phyloP scores from a whole-genome alignment of 305 asterid species.

The Rubia tinctorum region DNA sequence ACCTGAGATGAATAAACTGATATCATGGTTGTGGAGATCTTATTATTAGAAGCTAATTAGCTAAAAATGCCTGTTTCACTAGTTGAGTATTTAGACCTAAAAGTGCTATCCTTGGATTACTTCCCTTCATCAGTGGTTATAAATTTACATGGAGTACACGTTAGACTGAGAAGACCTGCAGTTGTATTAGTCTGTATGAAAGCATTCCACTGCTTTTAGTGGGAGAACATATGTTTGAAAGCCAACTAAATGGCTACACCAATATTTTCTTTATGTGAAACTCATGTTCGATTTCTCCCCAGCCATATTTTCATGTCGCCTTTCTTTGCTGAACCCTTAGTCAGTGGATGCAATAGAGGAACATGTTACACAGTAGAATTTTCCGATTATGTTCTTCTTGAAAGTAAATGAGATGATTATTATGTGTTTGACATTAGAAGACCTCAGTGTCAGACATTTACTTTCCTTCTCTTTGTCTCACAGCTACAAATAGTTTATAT shows the following conservation, averaged over 20 bases:
- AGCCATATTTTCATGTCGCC: neutral
- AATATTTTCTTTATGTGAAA: neutral
- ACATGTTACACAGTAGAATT: neutral
- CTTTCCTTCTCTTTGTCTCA: neutral
- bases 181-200: neutral
- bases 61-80: neutral
- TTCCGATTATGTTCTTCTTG: neutral
- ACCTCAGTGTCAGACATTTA: neutral
- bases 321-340: neutral
- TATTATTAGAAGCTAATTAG: neutral
- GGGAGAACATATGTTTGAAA: slow-evolving; percentile 6
- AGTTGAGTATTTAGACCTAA: neutral
- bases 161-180: slow-evolving; percentile 4
- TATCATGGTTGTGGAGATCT: neutral
- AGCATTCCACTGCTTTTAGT: neutral
- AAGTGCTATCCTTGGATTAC: neutral
- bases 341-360: neutral
- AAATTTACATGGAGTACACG: neutral
- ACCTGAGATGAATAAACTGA: neutral
- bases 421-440: neutral
- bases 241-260: neutral
- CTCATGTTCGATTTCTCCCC: neutral
- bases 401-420: neutral
- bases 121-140: neutral
- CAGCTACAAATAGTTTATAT: neutral